These are phyloP conservation scores for Ogataea pini DNA, from an alignment of 805 yeast genomes.

Conservation along the genomic window DNA sequence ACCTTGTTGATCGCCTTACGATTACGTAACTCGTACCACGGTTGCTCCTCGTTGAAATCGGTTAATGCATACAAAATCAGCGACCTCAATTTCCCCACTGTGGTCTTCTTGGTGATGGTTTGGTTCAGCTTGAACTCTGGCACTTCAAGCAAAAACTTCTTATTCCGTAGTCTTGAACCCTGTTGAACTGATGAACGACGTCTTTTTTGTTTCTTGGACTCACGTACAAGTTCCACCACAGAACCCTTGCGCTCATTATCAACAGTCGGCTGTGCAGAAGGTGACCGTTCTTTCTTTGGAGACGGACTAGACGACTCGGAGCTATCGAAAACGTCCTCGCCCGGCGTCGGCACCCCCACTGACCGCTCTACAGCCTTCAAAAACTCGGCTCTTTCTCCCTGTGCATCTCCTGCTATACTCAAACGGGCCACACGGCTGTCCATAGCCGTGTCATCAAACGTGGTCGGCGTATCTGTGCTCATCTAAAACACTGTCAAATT, in stretches of 20 bases:
- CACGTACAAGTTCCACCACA: neutral
- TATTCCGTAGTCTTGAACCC: constrained; percentile 29
- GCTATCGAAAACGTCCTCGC: constrained; percentile 6
- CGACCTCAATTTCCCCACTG: constrained; percentile 47
- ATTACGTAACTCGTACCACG: constrained; percentile 52
- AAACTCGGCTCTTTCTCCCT: constrained; percentile 20
- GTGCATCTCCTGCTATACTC: constrained; percentile 28
- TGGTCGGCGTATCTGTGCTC: constrained; percentile 6
- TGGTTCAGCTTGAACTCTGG: constrained; percentile 21
- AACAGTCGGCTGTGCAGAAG: constrained; percentile 7
- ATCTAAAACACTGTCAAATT: neutral
- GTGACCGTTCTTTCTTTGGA: constrained; percentile 33
- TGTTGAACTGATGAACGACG: constrained; percentile 42
- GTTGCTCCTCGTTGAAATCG: constrained; percentile 44
- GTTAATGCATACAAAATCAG: constrained; percentile 44
- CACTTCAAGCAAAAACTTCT: constrained; percentile 35
- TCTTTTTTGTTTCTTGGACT: constrained; percentile 29
- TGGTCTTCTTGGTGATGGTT: constrained; percentile 28
- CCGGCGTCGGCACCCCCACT: neutral
- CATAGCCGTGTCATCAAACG: constrained; percentile 19
- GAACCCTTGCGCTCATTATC: constrained; percentile 4
- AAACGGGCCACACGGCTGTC: constrained; percentile 32
- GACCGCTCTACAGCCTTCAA: constrained; percentile 12
- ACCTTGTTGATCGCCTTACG: constrained; percentile 50
- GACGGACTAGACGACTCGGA: constrained; percentile 8